Percentiles rank a stretch among this genome's conserved stretches.
Evolutionary conservation across 495 filamentous ascomycete genomes (phyloP).

Genomic region (Penicillium alfredii): DNA sequence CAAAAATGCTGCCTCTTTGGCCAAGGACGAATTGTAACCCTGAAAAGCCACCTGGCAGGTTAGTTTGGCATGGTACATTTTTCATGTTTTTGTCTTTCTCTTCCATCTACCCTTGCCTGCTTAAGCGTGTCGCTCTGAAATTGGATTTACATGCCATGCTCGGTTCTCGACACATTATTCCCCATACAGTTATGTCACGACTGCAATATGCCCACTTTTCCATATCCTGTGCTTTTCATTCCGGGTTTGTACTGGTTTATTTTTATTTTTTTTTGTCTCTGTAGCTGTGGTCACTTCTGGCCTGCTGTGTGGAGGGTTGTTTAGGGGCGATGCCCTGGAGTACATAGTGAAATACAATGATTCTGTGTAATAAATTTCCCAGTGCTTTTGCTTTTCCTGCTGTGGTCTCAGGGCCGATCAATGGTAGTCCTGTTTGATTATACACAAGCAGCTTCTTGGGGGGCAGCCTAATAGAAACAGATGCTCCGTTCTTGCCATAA

Average conservation of each 20-base stretch:
- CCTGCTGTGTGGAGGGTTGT: slow-evolving; percentile 2
- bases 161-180: slow-evolving; percentile 30
- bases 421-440: too few relatives aligned
- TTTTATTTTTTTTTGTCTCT: slow-evolving; percentile 3
- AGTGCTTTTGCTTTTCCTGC: too few relatives aligned
- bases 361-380: too few relatives aligned
- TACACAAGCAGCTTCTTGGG: too few relatives aligned
- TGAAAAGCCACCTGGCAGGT: too few relatives aligned
- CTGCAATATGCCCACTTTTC: slow-evolving; percentile 17
- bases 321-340: slow-evolving; percentile 7
- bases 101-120: slow-evolving; percentile 1
- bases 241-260: too few relatives aligned
- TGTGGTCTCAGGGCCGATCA: too few relatives aligned
- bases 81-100: slow-evolving; percentile 5
- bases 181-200: slow-evolving; percentile 38
- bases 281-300: slow-evolving; percentile 2
- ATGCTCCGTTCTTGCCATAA: too few relatives aligned
- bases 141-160: slow-evolving; percentile 9
- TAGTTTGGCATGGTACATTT: slow-evolving; percentile 12
- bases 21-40: slow-evolving; percentile 57
- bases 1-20: slow-evolving; percentile 20
- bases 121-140: slow-evolving; percentile 7
- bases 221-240: slow-evolving; percentile 8
- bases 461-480: too few relatives aligned
- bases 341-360: slow-evolving; percentile 18